Evolutionary conservation across 1,284 basidiomycete genomes (phyloP).

Genomic region (Heterobasidion occidentale): DNA sequence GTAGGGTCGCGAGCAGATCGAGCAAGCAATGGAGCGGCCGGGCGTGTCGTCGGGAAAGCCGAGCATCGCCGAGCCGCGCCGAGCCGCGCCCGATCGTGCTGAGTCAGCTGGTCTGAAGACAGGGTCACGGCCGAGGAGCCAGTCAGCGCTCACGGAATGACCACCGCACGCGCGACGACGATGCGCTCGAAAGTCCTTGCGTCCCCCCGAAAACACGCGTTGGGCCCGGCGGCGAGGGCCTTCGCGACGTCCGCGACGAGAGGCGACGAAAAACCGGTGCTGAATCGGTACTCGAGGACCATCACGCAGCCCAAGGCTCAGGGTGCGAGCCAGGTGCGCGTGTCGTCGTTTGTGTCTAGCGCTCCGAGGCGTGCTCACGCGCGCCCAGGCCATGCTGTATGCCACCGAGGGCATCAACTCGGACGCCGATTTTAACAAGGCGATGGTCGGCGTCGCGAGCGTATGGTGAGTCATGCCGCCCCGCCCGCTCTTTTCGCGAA

Average conservation of each 20-base stretch:
- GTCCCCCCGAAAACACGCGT: neutral
- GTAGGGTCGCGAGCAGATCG: too few relatives aligned
- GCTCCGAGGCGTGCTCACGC: neutral
- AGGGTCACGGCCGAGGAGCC: neutral
- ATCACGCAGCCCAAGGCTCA: conserved; percentile 90
- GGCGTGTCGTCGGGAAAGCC: too few relatives aligned
- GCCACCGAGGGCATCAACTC: conserved; percentile 83
- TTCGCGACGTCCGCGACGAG: conserved; percentile 31
- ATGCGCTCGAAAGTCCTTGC: neutral
- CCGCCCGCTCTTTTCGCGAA: neutral
- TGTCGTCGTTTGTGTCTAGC: neutral
- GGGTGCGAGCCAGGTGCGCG: conserved; percentile 79
- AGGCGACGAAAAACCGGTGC: conserved; percentile 40
- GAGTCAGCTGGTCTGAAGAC: neutral
- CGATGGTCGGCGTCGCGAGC: conserved; percentile 93
- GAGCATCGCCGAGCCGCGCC: too few relatives aligned
- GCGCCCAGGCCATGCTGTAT: conserved; percentile 83
- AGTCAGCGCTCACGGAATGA: neutral
- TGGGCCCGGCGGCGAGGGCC: conserved; percentile 16
- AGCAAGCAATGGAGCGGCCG: too few relatives aligned
- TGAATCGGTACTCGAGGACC: conserved; percentile 81
- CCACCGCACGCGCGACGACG: neutral
- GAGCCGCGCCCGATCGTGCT: neutral
- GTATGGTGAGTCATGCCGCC: conserved; percentile 67
- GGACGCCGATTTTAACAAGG: conserved; percentile 82